These are phyloP conservation scores for Saprolegnia diclina DNA, from an alignment of 352 stramenopile species.

Conservation along the genomic window DNA sequence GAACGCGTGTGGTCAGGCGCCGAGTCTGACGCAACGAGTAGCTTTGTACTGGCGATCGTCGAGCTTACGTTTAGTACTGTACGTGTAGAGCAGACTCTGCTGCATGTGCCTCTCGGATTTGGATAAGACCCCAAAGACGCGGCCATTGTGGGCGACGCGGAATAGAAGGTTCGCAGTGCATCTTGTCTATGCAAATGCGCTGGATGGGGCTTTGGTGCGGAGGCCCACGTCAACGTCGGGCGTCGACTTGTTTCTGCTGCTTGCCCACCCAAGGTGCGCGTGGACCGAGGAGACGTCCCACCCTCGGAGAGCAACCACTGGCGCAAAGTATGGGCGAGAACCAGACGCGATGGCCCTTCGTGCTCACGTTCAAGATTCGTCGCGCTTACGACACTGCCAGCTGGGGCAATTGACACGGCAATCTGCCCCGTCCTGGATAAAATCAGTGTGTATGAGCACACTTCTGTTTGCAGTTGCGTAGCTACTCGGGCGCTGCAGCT, in stretches of 20 bases:
- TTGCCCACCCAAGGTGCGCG: background rate
- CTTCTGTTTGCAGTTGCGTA: slow-evolving; percentile 3
- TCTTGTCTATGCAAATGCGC: no score
- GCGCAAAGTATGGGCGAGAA: slow-evolving; percentile 10
- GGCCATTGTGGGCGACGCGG: no score
- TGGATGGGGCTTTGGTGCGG: background rate
- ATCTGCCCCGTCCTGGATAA: slow-evolving; percentile 9
- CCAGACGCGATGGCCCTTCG: background rate
- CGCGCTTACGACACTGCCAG: slow-evolving; percentile 12
- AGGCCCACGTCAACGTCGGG: background rate
- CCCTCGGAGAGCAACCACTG: background rate
- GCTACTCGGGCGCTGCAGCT: slow-evolving; percentile 8
- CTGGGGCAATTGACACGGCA: background rate
- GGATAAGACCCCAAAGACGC: no score
- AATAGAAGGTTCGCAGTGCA: no score
- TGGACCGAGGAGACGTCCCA: background rate
- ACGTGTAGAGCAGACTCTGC: no score
- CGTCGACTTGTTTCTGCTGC: background rate
- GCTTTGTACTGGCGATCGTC: no score
- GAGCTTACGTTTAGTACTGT: no score
- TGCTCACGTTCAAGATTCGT: slow-evolving; percentile 4
- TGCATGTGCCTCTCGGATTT: no score
- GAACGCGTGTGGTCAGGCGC: background rate
- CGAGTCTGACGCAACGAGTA: no score
- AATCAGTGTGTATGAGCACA: slow-evolving; percentile 11